Percentiles rank a stretch among this genome's conserved stretches.
Conservation (phyloP, 2,329 filamentous ascomycete genomes). For the Fusarium sp. region DNA sequence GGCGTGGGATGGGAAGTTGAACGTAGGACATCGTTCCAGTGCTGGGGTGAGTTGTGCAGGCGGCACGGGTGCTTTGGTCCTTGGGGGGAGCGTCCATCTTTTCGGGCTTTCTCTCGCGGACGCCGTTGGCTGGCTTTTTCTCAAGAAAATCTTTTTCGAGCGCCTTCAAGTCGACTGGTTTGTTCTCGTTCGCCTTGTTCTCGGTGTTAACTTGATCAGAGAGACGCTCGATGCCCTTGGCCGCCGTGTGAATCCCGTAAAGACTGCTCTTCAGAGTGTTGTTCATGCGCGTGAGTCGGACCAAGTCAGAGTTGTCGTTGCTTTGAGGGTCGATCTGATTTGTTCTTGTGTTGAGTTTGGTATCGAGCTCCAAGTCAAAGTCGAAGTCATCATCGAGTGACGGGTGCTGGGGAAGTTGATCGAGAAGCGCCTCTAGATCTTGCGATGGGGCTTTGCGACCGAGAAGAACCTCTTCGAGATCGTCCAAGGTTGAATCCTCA, state of each 20-base stretch:
- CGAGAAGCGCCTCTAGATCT: constrained; percentile 45
- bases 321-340: constrained; percentile 42
- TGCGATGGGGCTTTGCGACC: constrained; percentile 53
- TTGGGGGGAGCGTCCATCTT: constrained; percentile 34
- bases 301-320: constrained; percentile 57
- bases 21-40: constrained; percentile 54
- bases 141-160: constrained; percentile 24
- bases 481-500: constrained; percentile 73
- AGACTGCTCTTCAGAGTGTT: constrained; percentile 68
- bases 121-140: background rate
- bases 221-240: constrained; percentile 71
- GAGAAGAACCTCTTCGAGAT: constrained; percentile 67
- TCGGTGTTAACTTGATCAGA: constrained; percentile 66
- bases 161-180: background rate
- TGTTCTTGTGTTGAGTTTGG: constrained; percentile 45
- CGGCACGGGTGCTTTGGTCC: constrained; percentile 29
- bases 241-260: constrained; percentile 68
- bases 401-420: constrained; percentile 46
- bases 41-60: constrained; percentile 32
- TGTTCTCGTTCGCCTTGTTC: constrained; percentile 33
- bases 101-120: constrained; percentile 5
- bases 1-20: constrained; percentile 62
- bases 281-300: constrained; percentile 66
- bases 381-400: constrained; percentile 43
- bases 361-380: constrained; percentile 47